Evolutionary conservation across 2,329 filamentous ascomycete genomes (phyloP).

Genomic region (Coleophoma cylindrospora): DNA sequence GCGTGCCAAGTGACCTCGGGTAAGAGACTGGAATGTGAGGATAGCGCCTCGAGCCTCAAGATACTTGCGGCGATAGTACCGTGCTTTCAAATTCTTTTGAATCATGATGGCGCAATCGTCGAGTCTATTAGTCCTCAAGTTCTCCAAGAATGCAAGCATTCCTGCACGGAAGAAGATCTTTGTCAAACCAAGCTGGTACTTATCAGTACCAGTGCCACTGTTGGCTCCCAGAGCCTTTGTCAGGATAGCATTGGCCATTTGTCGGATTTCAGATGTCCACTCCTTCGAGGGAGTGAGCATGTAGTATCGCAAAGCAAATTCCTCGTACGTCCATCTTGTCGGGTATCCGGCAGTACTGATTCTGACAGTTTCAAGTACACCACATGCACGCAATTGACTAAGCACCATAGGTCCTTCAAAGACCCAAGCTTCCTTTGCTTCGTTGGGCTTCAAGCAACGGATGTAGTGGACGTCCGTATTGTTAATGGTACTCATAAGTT

Average conservation of each 20-base stretch:
- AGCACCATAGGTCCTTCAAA: constrained; percentile 99
- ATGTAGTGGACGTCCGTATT: constrained; percentile 99
- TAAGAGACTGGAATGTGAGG: constrained; percentile 71
- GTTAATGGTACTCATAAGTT: constrained; percentile 97
- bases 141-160: constrained; percentile 97
- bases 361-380: constrained; percentile 96
- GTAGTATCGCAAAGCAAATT: constrained; percentile 96
- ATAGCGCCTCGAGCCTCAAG: constrained; percentile 81
- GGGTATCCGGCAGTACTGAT: constrained; percentile 98
- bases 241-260: constrained; percentile 92
- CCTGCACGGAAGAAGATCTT: constrained; percentile 99
- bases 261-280: constrained; percentile 90
- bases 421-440: constrained; percentile 93
- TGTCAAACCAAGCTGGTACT: constrained; percentile 94
- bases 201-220: constrained; percentile 72
- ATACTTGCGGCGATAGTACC: constrained; percentile 91
- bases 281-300: constrained; percentile 87
- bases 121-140: constrained; percentile 81
- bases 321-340: constrained; percentile 97
- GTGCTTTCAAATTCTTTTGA: constrained; percentile 94
- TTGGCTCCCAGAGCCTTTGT: constrained; percentile 79
- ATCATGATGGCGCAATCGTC: constrained; percentile 97
- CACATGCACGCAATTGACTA: constrained; percentile 92
- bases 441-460: constrained; percentile 97
- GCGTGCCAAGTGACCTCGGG: constrained; percentile 73